Evolutionary conservation across 1,139 yeast species (phyloP).

Genomic region (Sugiyamaella pinicola): DNA sequence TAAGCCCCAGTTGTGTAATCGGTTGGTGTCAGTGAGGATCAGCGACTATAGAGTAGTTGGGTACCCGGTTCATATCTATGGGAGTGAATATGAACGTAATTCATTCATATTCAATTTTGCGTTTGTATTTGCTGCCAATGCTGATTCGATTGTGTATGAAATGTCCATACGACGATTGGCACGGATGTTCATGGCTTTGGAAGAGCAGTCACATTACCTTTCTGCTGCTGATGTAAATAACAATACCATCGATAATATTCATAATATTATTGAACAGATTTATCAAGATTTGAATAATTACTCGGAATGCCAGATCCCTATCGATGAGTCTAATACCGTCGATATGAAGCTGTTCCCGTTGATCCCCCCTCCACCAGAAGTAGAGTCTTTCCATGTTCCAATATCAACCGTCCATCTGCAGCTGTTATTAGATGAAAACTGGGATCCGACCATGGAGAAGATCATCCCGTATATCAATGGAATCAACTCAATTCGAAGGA

Average conservation of each 20-base stretch:
- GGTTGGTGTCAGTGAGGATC: conserved; percentile 71
- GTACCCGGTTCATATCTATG: conserved; percentile 84
- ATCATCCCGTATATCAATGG: conserved; percentile 88
- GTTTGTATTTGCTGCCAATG: conserved; percentile 82
- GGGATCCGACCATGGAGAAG: conserved; percentile 97
- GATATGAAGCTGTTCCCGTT: conserved; percentile 91
- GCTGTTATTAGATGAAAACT: conserved; percentile 77
- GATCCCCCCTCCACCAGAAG: conserved; percentile 77
- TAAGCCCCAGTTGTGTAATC: conserved; percentile 85
- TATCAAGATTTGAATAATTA: conserved; percentile 91
- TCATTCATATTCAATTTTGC: conserved; percentile 91
- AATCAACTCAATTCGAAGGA: conserved; percentile 73
- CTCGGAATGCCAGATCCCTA: conserved; percentile 93
- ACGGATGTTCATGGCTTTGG: conserved; percentile 84
- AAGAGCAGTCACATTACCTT: conserved; percentile 80
- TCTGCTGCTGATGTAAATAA: conserved; percentile 46
- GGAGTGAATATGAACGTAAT: conserved; percentile 78
- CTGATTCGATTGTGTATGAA: conserved; percentile 84
- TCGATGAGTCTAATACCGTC: conserved; percentile 85
- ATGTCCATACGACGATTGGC: conserved; percentile 83
- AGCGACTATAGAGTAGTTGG: conserved; percentile 76
- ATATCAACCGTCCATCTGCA: conserved; percentile 74
- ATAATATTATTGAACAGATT: conserved; percentile 81
- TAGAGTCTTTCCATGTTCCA: conserved; percentile 80
- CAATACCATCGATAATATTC: conserved; percentile 55